Percentiles rank a stretch among this genome's conserved stretches.
phyloP scores from a whole-genome alignment of 2,329 filamentous ascomycete species.

The Ophiosphaerella herpotricha region DNA sequence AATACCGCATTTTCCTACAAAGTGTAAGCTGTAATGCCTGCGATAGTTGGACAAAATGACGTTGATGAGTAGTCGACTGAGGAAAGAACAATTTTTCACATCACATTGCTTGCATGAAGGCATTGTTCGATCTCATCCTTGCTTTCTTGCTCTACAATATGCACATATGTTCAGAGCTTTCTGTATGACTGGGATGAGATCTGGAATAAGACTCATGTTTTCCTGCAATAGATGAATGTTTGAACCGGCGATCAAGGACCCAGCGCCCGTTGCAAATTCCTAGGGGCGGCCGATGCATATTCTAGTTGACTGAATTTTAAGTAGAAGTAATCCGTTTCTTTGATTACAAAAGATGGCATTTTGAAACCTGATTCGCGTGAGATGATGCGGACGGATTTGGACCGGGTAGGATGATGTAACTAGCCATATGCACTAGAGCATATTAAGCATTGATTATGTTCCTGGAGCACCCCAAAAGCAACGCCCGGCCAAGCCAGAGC shows the following conservation, averaged over 20 bases:
- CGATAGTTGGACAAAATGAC: too few species aligned
- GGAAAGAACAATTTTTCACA: slow-evolving; percentile 4
- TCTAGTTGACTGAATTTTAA: too few species aligned
- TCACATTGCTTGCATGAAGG: slow-evolving; percentile 13
- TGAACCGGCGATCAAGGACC: slow-evolving; percentile 1
- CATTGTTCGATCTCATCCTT: slow-evolving; percentile 14
- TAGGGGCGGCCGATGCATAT: not conserved
- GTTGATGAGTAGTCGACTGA: not conserved
- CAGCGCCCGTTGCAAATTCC: slow-evolving; percentile 4
- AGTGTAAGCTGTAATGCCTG: not conserved
- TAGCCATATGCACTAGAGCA: too few species aligned
- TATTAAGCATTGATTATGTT: too few species aligned
- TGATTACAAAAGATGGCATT: too few species aligned
- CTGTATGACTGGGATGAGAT: slow-evolving; percentile 12
- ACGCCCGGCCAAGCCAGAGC: too few species aligned
- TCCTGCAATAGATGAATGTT: too few species aligned
- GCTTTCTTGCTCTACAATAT: slow-evolving; percentile 18
- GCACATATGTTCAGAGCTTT: slow-evolving; percentile 18
- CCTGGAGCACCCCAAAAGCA: too few species aligned
- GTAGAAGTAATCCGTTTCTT: too few species aligned
- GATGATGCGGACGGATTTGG: too few species aligned
- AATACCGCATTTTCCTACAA: slow-evolving; percentile 8
- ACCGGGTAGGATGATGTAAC: too few species aligned
- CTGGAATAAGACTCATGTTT: slow-evolving; percentile 1
- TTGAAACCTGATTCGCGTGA: too few species aligned